A percentile compares a stretch with the other conserved stretches of the same genome.
These are phyloP conservation scores for Bryum argenteum DNA, from an alignment of 225 moss, liverwort and hornwort species.

Conservation along the genomic window DNA sequence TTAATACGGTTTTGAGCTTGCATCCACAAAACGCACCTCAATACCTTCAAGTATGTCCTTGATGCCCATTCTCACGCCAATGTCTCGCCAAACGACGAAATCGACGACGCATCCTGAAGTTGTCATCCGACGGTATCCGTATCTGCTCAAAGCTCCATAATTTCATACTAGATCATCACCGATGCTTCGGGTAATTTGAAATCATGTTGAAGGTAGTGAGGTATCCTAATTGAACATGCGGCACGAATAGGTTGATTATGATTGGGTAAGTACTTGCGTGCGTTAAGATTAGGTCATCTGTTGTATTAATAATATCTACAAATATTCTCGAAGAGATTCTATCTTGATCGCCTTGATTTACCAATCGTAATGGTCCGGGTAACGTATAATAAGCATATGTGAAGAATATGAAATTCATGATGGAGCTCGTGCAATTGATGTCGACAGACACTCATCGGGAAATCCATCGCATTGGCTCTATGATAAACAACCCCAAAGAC, in stretches of 20 bases:
- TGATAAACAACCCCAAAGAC: slow-evolving; percentile 39
- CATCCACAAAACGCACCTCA: slow-evolving; percentile 23
- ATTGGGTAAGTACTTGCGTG: no score
- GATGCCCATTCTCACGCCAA: slow-evolving; percentile 47
- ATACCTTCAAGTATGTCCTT: slow-evolving; percentile 41
- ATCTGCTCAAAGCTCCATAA: slow-evolving; percentile 29
- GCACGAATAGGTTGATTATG: no score
- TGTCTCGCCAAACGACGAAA: slow-evolving; percentile 45
- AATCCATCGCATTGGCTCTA: slow-evolving; percentile 39
- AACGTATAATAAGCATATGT: background rate
- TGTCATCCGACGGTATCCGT: slow-evolving; percentile 36
- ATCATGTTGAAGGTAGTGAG: background rate
- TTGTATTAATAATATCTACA: no score
- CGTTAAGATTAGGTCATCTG: no score
- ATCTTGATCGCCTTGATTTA: no score
- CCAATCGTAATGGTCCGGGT: no score
- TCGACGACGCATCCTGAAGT: slow-evolving; percentile 39
- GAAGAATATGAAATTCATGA: background rate
- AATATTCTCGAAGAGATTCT: no score
- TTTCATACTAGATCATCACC: background rate
- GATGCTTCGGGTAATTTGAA: slow-evolving; percentile 13
- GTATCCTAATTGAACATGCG: no score
- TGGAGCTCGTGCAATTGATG: no score
- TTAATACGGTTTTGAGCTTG: background rate
- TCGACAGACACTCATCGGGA: slow-evolving; percentile 21